Evolutionary conservation across 2,329 filamentous ascomycete species (phyloP).

Genomic region (Cadophora sp.): DNA sequence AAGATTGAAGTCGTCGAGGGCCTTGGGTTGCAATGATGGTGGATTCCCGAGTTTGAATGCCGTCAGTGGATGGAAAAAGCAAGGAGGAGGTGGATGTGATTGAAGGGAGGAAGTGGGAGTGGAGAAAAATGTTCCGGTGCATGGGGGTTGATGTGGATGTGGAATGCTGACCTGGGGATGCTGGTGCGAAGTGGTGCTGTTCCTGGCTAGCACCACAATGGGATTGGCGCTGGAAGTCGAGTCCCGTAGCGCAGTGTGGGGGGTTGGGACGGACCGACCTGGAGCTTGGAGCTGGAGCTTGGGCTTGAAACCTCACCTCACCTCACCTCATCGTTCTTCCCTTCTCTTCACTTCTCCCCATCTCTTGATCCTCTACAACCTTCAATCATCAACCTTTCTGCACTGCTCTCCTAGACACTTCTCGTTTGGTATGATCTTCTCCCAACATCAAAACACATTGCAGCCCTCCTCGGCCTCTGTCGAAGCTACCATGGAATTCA

Average conservation of each 20-base stretch:
- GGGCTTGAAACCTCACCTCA: neutral
- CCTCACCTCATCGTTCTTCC: neutral
- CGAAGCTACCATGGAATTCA: conserved; percentile 69
- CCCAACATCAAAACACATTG: neutral
- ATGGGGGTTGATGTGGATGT: neutral
- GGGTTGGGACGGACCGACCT: neutral
- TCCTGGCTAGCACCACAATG: neutral
- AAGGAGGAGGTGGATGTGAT: neutral
- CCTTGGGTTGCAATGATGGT: neutral
- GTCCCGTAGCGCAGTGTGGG: neutral
- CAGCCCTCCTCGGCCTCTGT: neutral
- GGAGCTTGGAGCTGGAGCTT: neutral
- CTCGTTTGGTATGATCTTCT: neutral
- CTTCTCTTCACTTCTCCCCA: neutral
- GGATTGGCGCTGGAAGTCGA: neutral
- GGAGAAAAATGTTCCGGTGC: neutral
- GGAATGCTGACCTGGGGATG: no score
- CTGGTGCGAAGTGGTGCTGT: no score
- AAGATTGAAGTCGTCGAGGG: neutral
- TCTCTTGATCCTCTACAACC: neutral
- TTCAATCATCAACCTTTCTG: neutral
- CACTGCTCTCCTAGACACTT: neutral
- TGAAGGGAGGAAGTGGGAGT: no score
- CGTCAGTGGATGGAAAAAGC: neutral
- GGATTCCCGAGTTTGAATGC: conserved; percentile 3